Evolutionary conservation across 257 asterid species (phyloP).

Genomic region (Solanum chilense): DNA sequence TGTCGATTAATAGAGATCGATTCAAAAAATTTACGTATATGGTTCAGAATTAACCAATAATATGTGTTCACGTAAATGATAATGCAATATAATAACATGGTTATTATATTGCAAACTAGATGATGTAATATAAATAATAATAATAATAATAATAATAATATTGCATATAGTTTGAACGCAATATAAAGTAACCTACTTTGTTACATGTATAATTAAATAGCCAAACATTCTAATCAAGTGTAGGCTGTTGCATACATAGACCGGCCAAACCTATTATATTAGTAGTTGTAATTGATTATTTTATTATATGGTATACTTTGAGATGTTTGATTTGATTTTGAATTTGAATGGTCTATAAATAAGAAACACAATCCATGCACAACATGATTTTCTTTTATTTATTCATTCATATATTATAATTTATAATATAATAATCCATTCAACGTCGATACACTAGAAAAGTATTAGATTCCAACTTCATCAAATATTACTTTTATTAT

Average conservation of each 20-base stretch:
- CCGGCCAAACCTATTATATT: neutral
- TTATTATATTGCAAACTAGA: neutral
- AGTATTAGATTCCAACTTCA: neutral
- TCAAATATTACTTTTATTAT: neutral
- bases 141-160: too few species aligned
- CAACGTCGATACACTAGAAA: neutral
- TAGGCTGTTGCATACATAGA: neutral
- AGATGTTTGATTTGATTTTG: neutral
- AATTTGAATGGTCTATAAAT: neutral
- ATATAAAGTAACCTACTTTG: neutral
- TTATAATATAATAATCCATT: neutral
- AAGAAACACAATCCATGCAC: neutral
- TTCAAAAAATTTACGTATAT: neutral
- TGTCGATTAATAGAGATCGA: fast-evolving
- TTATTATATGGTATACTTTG: neutral
- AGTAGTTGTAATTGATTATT: neutral
- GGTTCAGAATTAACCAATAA: neutral
- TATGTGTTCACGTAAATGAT: neutral
- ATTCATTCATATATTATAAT: neutral
- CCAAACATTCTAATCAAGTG: neutral
- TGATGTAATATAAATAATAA: neutral
- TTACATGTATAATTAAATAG: neutral
- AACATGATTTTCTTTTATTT: neutral
- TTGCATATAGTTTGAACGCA: neutral
- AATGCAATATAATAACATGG: too few species aligned